Conservation (phyloP, 805 yeast genomes). For the Candida silvicultrix region DNA sequence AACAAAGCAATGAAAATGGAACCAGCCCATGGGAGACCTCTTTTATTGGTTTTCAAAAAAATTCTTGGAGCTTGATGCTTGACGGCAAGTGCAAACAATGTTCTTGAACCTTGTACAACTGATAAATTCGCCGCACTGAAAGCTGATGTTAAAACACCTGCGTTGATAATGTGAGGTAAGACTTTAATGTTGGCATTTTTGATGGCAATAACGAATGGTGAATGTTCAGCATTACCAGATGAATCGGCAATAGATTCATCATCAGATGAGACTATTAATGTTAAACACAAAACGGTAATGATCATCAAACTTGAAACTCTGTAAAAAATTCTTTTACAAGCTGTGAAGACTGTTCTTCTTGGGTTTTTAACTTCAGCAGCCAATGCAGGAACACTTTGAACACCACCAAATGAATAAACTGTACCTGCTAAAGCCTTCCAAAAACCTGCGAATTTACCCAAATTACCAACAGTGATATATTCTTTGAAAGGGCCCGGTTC, state of each 20-base stretch:
- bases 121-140: slow-evolving; percentile 31
- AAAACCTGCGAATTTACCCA: slow-evolving; percentile 56
- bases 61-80: slow-evolving; percentile 33
- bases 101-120: slow-evolving; percentile 26
- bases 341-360: slow-evolving; percentile 47
- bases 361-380: slow-evolving; percentile 53
- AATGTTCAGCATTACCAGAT: slow-evolving; percentile 26
- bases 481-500: slow-evolving; percentile 25
- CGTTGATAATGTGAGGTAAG: slow-evolving; percentile 32
- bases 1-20: slow-evolving; percentile 24
- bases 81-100: slow-evolving; percentile 29
- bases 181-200: slow-evolving; percentile 40
- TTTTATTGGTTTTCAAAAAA: slow-evolving; percentile 25
- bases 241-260: slow-evolving; percentile 23
- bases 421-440: slow-evolving; percentile 54
- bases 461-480: slow-evolving; percentile 23
- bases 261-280: slow-evolving; percentile 28
- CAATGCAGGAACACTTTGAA: slow-evolving; percentile 48
- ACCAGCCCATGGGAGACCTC: slow-evolving; percentile 28
- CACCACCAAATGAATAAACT: slow-evolving; percentile 53
- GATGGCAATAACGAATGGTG: slow-evolving; percentile 37
- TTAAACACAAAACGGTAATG: slow-evolving; percentile 25
- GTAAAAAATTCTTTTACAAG: not conserved
- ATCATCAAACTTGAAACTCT: slow-evolving; percentile 27
- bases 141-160: slow-evolving; percentile 33